Conservation (phyloP, 2,329 filamentous ascomycete genomes). For the Cadophora gregata region DNA sequence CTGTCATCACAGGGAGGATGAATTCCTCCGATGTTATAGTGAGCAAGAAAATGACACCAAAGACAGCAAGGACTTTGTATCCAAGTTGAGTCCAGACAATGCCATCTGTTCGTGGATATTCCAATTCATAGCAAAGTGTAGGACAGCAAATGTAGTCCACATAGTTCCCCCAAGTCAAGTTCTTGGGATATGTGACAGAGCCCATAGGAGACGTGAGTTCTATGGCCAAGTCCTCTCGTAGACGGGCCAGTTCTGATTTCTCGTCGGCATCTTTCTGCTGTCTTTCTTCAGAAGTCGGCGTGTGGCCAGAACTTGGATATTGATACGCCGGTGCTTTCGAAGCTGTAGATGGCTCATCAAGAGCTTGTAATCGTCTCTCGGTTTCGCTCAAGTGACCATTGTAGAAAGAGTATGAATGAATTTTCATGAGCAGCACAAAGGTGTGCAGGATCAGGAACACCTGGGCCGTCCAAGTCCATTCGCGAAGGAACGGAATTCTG, state of each 20-base stretch:
- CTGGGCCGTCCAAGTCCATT: conserved; percentile 97
- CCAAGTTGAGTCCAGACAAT: conserved; percentile 82
- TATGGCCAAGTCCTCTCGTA: conserved; percentile 86
- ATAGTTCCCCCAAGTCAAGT: conserved; percentile 84
- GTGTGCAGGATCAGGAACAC: conserved; percentile 93
- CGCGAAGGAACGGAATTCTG: conserved; percentile 78
- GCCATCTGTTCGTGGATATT: conserved; percentile 82
- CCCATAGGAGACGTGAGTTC: conserved; percentile 93
- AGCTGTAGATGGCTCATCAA: conserved; percentile 77
- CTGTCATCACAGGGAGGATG: conserved; percentile 85
- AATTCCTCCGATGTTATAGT: conserved; percentile 93
- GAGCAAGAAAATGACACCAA: conserved; percentile 95
- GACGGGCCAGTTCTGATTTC: conserved; percentile 62
- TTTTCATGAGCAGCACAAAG: conserved; percentile 95
- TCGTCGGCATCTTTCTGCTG: conserved; percentile 46
- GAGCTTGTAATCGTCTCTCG: conserved; percentile 75
- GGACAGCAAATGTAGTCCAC: conserved; percentile 88
- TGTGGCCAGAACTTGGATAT: conserved; percentile 62
- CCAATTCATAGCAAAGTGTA: conserved; percentile 95
- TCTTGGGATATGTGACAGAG: conserved; percentile 86
- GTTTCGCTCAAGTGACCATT: conserved; percentile 94
- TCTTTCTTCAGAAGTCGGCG: conserved; percentile 32
- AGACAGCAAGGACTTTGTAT: conserved; percentile 86
- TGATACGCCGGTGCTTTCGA: conserved; percentile 75
- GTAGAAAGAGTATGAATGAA: conserved; percentile 98